Percentiles rank a stretch among this genome's conserved stretches.
phyloP scores from a whole-genome alignment of 1,139 yeast genomes.

The Geotrichum fermentans region DNA sequence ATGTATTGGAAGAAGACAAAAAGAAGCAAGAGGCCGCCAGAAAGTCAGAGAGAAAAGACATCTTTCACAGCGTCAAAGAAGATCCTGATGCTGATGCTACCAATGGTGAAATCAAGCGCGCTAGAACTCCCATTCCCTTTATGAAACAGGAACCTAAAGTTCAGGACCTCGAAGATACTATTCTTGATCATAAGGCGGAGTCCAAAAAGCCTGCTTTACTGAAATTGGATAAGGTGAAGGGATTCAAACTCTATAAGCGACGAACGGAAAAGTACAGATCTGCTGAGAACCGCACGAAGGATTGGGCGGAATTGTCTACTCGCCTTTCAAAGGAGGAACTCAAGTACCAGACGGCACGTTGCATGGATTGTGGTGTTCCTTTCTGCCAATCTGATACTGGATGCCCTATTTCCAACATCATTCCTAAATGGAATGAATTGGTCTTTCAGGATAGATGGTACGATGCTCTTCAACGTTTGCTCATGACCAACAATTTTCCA shows the following conservation, averaged over 20 bases:
- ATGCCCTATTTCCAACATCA: conserved; percentile 93
- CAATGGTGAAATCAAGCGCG: conserved; percentile 61
- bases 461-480: conserved; percentile 83
- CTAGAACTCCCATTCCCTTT: conserved; percentile 24
- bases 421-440: conserved; percentile 96
- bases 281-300: conserved; percentile 68
- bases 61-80: conserved; percentile 62
- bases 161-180: conserved; percentile 82
- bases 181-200: conserved; percentile 61
- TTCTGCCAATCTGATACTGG: conserved; percentile 98
- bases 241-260: conserved; percentile 89
- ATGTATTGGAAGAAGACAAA: conserved; percentile 76
- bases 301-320: conserved; percentile 87
- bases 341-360: conserved; percentile 90
- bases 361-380: conserved; percentile 99
- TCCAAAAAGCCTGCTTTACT: conserved; percentile 53
- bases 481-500: conserved; percentile 97
- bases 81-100: conserved; percentile 84
- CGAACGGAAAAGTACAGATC: conserved; percentile 82
- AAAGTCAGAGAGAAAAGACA: conserved; percentile 44
- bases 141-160: conserved; percentile 73
- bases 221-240: conserved; percentile 74
- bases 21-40: conserved; percentile 61
- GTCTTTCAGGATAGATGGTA: conserved; percentile 94
- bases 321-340: conserved; percentile 82